phyloP scores from a whole-genome alignment of 306 rosid genomes.

The Dryas octopetala region DNA sequence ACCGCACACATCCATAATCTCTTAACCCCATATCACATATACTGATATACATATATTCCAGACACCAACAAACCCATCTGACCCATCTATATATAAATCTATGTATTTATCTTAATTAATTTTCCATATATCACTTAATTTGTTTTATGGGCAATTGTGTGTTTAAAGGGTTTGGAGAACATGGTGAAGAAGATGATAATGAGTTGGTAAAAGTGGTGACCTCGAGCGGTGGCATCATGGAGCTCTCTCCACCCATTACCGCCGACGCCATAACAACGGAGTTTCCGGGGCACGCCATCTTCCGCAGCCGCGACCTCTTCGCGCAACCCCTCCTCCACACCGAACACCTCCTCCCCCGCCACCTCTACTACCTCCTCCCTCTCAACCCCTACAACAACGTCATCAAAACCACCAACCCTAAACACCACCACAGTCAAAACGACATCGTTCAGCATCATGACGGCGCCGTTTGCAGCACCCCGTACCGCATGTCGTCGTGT shows the following conservation, averaged over 20 bases:
- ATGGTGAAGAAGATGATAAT: background rate
- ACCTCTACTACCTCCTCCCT: conserved; percentile 70
- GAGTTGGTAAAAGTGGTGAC: conserved; percentile 62
- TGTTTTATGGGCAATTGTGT: conserved; percentile 68
- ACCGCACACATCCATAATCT: background rate
- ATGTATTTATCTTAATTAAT: background rate
- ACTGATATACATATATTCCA: too few species aligned
- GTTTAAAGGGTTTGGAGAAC: conserved; percentile 45
- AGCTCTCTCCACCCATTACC: conserved; percentile 56
- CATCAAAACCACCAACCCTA: background rate
- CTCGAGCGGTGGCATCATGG: conserved; percentile 73
- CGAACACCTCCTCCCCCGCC: conserved; percentile 55
- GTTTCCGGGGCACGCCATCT: conserved; percentile 71
- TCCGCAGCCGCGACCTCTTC: conserved; percentile 40
- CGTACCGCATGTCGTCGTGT: conserved; percentile 62
- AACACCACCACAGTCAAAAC: too few species aligned
- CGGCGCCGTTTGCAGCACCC: conserved; percentile 38
- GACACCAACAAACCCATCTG: too few species aligned
- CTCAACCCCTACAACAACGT: conserved; percentile 42
- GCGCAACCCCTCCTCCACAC: conserved; percentile 50
- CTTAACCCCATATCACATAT: background rate
- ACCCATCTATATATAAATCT: too few species aligned
- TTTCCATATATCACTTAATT: background rate
- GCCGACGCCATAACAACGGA: conserved; percentile 56
- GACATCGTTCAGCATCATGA: background rate